These are phyloP conservation scores for Amanita phalloides DNA, from an alignment of 768 basidiomycete species.

Conservation along the genomic window DNA sequence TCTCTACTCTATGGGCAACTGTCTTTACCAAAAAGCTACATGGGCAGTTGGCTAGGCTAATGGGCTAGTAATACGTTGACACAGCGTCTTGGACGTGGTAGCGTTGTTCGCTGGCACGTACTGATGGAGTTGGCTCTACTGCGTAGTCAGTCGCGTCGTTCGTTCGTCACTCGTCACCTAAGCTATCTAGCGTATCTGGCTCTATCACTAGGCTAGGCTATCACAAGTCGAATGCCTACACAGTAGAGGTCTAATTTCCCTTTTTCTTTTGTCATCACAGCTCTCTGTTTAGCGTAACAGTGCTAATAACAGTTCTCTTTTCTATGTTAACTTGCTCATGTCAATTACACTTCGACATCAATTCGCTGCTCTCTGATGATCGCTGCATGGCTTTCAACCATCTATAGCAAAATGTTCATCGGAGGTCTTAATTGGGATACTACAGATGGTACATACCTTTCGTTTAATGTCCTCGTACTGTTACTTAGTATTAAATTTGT, in stretches of 20 bases:
- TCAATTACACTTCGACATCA: slow-evolving; percentile 13
- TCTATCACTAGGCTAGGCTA: slow-evolving; percentile 68
- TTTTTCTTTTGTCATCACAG: slow-evolving; percentile 46
- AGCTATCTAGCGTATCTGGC: slow-evolving; percentile 65
- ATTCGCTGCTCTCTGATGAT: slow-evolving; percentile 9
- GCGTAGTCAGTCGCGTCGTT: slow-evolving; percentile 48
- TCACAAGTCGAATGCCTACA: slow-evolving; percentile 34
- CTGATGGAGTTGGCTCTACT: slow-evolving; percentile 35
- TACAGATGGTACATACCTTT: slow-evolving; percentile 77
- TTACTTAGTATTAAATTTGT: slow-evolving; percentile 26
- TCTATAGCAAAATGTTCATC: slow-evolving; percentile 98
- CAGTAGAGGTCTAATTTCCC: slow-evolving; percentile 64
- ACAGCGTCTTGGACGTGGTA: slow-evolving; percentile 3
- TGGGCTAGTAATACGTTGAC: slow-evolving; percentile 13
- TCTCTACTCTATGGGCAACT: slow-evolving; percentile 13
- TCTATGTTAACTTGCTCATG: slow-evolving; percentile 20
- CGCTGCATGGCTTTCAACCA: slow-evolving; percentile 11
- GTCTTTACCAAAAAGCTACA: slow-evolving; percentile 9
- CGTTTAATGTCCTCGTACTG: slow-evolving; percentile 25
- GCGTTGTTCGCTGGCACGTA: slow-evolving; percentile 4
- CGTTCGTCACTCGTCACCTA: slow-evolving; percentile 19
- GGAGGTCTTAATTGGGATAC: slow-evolving; percentile 99
- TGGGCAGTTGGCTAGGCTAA: slow-evolving; percentile 17
- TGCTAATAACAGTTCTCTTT: slow-evolving; percentile 71
- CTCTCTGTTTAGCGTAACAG: slow-evolving; percentile 59